phyloP scores from a whole-genome alignment of 805 yeast genomes.

The Wickerhamiella cacticola region DNA sequence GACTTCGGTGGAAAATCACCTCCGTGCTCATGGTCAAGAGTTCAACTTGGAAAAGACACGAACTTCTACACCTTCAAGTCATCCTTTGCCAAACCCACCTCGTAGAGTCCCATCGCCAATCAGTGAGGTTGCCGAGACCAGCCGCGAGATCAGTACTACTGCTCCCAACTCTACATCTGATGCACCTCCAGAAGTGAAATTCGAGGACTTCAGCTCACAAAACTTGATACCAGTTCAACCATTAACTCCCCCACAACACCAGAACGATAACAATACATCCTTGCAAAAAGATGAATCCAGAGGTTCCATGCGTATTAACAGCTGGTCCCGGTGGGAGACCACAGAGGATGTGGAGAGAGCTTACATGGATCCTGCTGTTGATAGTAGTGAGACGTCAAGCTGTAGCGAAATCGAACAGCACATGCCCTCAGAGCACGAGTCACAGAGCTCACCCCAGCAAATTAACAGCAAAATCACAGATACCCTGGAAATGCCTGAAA shows the following conservation, averaged over 20 bases:
- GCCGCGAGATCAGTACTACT: not conserved
- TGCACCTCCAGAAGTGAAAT: no score
- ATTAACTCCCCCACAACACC: not conserved
- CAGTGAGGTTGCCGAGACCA: not conserved
- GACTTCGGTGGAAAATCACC: not conserved
- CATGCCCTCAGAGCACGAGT: not conserved
- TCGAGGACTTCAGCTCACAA: no score
- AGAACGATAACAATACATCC: no score
- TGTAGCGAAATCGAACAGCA: not conserved
- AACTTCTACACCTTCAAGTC: slow-evolving; percentile 4
- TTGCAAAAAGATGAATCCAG: not conserved
- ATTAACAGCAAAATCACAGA: not conserved
- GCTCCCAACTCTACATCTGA: no score
- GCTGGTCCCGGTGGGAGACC: slow-evolving; percentile 2
- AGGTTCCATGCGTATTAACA: not conserved
- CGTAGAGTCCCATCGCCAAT: slow-evolving; percentile 6
- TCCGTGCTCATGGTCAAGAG: not conserved
- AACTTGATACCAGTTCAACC: not conserved
- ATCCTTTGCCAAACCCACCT: slow-evolving; percentile 5
- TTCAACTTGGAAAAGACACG: slow-evolving; percentile 1
- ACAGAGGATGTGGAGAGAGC: slow-evolving; percentile 7
- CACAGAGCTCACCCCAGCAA: no score
- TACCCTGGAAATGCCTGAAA: not conserved
- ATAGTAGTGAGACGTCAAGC: not conserved
- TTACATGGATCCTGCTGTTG: not conserved